Percentiles rank a stretch among this genome's conserved stretches.
phyloP scores from a whole-genome alignment of 78 protist genomes.

The Dictyostelium brefeldianum region DNA sequence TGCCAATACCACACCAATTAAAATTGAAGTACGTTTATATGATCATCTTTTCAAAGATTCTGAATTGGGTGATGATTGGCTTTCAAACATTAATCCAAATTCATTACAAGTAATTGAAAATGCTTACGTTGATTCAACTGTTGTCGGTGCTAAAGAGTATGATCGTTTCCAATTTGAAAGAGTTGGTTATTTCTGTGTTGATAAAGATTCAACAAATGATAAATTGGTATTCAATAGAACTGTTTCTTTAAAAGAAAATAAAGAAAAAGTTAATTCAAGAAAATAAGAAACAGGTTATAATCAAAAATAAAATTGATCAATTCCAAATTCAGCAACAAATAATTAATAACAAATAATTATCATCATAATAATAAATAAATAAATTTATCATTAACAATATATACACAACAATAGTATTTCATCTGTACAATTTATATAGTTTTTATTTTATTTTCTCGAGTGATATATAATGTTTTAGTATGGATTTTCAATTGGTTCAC shows the following conservation, averaged over 20 bases:
- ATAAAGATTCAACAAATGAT: constrained; percentile 84
- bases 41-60: constrained; percentile 76
- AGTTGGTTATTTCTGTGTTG: constrained; percentile 95
- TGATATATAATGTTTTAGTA: constrained; percentile 6
- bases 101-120: constrained; percentile 50
- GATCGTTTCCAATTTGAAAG: constrained; percentile 96
- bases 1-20: constrained; percentile 20
- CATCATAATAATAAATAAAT: neutral
- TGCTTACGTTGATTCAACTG: constrained; percentile 69
- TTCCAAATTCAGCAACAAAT: neutral
- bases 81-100: constrained; percentile 62
- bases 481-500: constrained; percentile 74
- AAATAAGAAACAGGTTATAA: too few relatives aligned
- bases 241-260: constrained; percentile 92
- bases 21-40: constrained; percentile 83
- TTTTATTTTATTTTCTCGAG: neutral
- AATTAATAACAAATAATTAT: neutral
- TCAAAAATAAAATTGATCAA: too few relatives aligned
- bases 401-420: neutral
- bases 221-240: constrained; percentile 94
- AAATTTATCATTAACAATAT: neutral
- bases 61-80: constrained; percentile 80
- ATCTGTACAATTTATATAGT: neutral
- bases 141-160: constrained; percentile 50
- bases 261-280: constrained; percentile 28